Percentiles rank a stretch among this genome's conserved stretches.
Evolutionary conservation across 1,284 basidiomycete genomes (phyloP).

Genomic region (Xerocomus amazonicus): DNA sequence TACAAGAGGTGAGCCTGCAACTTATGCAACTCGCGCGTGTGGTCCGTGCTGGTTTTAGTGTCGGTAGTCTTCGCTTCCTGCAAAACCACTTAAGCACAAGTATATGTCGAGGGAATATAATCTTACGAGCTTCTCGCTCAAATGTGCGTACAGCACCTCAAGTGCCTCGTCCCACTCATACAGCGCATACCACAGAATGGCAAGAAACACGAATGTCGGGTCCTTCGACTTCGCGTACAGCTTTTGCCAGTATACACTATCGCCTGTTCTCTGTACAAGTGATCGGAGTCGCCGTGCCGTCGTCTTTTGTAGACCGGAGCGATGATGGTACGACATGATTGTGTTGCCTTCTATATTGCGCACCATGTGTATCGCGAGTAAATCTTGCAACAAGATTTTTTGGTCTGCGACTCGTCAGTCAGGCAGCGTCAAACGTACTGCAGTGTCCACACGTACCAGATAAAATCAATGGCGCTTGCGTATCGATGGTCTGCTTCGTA

Average conservation of each 20-base stretch:
- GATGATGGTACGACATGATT: constrained; percentile 43
- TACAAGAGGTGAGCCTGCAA: constrained; percentile 53
- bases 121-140: constrained; percentile 41
- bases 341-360: constrained; percentile 32
- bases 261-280: constrained; percentile 36
- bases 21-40: constrained; percentile 50
- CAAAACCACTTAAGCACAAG: constrained; percentile 1
- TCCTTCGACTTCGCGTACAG: constrained; percentile 45
- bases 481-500: constrained; percentile 43
- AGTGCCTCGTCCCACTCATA: constrained; percentile 58
- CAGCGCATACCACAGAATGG: constrained; percentile 53
- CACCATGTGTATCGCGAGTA: constrained; percentile 42
- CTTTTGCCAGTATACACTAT: constrained; percentile 53
- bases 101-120: neutral
- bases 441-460: constrained; percentile 9
- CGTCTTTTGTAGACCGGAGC: constrained; percentile 29
- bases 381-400: constrained; percentile 31
- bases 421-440: neutral
- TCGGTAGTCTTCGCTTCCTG: constrained; percentile 40
- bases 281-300: constrained; percentile 34
- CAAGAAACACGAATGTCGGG: constrained; percentile 51
- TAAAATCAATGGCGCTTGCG: constrained; percentile 46
- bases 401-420: constrained; percentile 13
- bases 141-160: constrained; percentile 46
- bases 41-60: constrained; percentile 29